Percentiles rank a stretch among this genome's conserved stretches.
phyloP scores from a whole-genome alignment of 371 early-diverging fungal species.

The Saksenaea vasiformis region DNA sequence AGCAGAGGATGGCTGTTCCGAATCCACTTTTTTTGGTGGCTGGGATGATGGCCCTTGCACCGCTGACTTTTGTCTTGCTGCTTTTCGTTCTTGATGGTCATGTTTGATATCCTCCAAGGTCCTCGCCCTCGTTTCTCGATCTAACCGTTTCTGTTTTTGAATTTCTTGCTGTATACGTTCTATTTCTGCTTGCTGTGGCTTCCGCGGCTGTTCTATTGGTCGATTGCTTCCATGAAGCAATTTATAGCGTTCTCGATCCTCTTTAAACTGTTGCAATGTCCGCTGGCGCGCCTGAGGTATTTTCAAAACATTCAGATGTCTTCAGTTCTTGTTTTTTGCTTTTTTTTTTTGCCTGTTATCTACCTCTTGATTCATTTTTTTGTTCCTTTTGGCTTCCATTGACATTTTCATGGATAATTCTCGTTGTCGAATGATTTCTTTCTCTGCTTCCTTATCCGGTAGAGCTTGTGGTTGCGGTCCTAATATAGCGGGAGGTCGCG shows the following conservation, averaged over 20 bases:
- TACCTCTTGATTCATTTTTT: constrained; percentile 21
- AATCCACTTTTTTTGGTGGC: too few relatives aligned
- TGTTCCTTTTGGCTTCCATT: constrained; percentile 15
- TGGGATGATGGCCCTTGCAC: too few relatives aligned
- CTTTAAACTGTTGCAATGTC: constrained; percentile 21
- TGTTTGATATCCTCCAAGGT: constrained; percentile 28
- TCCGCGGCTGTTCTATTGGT: not conserved
- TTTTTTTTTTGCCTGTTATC: not conserved
- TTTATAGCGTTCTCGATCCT: constrained; percentile 24
- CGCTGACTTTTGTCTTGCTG: not conserved
- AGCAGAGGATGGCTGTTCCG: constrained; percentile 2
- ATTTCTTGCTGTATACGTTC: constrained; percentile 18
- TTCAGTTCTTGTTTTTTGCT: not conserved
- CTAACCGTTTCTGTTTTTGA: constrained; percentile 45
- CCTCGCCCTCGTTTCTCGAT: constrained; percentile 30
- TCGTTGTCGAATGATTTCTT: constrained; percentile 10
- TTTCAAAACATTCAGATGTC: not conserved
- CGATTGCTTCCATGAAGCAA: constrained; percentile 1
- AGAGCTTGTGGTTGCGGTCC: not conserved
- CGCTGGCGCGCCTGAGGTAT: constrained; percentile 17
- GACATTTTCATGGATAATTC: constrained; percentile 15
- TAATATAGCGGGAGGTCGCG: too few relatives aligned
- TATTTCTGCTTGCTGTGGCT: not conserved
- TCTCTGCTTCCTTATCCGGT: not conserved
- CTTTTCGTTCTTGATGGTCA: constrained; percentile 27